Evolutionary conservation across 768 basidiomycete species (phyloP).

Genomic region (Favolaschia claudopus): DNA sequence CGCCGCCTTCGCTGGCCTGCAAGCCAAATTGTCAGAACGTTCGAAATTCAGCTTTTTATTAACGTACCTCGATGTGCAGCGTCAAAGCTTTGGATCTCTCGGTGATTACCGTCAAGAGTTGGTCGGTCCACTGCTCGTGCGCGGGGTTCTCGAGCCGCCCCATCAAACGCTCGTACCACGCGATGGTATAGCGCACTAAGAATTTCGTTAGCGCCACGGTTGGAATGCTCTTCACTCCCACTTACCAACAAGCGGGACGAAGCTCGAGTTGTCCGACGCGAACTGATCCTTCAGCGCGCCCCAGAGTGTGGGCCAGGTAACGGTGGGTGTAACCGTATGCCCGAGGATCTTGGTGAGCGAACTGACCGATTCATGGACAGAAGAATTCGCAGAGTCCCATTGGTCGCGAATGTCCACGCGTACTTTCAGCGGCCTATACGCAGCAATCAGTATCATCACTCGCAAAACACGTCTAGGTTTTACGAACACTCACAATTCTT

Average conservation of each 20-base stretch:
- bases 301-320: constrained; percentile 45
- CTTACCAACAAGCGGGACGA: constrained; percentile 46
- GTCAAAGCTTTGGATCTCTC: constrained; percentile 26
- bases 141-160: constrained; percentile 43
- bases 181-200: constrained; percentile 35
- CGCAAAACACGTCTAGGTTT: not conserved
- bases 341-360: constrained; percentile 41
- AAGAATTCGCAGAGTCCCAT: constrained; percentile 41
- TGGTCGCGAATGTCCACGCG: constrained; percentile 46
- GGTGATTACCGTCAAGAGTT: constrained; percentile 36
- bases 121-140: constrained; percentile 45
- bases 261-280: constrained; percentile 40
- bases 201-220: no score
- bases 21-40: not conserved
- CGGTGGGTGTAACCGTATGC: constrained; percentile 40
- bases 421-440: constrained; percentile 49
- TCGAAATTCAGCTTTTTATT: not conserved
- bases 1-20: constrained; percentile 28
- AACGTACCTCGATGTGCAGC: constrained; percentile 40
- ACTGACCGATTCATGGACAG: constrained; percentile 35
- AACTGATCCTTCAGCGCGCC: constrained; percentile 38
- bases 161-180: constrained; percentile 45
- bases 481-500: constrained; percentile 17
- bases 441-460: not conserved
- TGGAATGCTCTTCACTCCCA: no score